Percentiles rank a stretch among this genome's conserved stretches.
phyloP scores from a whole-genome alignment of 2,329 filamentous ascomycete species.

The Stagonosporopsis cucurbitacearum region DNA sequence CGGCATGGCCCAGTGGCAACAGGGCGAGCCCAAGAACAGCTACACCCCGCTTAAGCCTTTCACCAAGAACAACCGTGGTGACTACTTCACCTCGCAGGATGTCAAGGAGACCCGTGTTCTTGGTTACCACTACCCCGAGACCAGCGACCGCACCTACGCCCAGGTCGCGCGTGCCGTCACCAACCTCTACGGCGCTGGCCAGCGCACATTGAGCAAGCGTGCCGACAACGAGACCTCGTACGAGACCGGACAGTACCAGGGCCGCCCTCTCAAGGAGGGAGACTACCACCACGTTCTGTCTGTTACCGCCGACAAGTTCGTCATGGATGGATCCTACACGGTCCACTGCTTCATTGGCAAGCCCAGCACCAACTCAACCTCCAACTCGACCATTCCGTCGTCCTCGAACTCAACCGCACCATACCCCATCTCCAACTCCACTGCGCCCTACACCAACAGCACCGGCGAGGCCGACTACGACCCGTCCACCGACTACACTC shows the following conservation, averaged over 20 bases:
- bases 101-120: slow-evolving; percentile 51
- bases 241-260: slow-evolving; percentile 37
- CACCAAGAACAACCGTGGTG: slow-evolving; percentile 43
- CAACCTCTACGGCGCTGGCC: slow-evolving; percentile 50
- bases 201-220: slow-evolving; percentile 41
- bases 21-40: slow-evolving; percentile 56
- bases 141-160: slow-evolving; percentile 27
- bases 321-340: slow-evolving; percentile 45
- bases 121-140: slow-evolving; percentile 49
- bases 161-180: slow-evolving; percentile 38
- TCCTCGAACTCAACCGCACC: slow-evolving; percentile 33
- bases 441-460: slow-evolving; percentile 27
- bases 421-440: slow-evolving; percentile 30
- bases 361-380: slow-evolving; percentile 31
- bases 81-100: slow-evolving; percentile 54
- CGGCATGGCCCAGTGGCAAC: slow-evolving; percentile 51
- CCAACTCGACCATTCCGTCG: slow-evolving; percentile 17
- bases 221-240: slow-evolving; percentile 15
- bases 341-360: slow-evolving; percentile 48
- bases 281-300: slow-evolving; percentile 46
- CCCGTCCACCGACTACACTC: slow-evolving; percentile 36
- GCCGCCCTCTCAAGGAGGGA: slow-evolving; percentile 41
- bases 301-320: slow-evolving; percentile 44
- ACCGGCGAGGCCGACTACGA: slow-evolving; percentile 34
- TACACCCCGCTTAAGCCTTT: slow-evolving; percentile 55